Percentiles rank a stretch among this genome's conserved stretches.
These are phyloP conservation scores for Boletus fagicola DNA, from an alignment of 768 basidiomycete species.

Conservation along the genomic window DNA sequence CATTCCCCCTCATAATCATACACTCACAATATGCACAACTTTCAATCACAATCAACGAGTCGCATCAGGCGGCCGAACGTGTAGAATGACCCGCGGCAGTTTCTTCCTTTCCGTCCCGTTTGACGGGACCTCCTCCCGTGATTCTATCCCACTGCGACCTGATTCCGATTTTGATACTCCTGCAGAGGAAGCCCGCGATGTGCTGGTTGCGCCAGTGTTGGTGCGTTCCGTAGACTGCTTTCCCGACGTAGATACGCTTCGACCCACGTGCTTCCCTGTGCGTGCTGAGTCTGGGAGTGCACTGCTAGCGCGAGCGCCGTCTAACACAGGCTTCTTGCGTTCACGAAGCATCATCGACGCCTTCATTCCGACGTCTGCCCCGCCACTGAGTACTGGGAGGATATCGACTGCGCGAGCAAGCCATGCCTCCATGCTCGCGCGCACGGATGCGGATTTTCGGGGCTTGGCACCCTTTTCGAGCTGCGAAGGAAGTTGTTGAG, in stretches of 20 bases:
- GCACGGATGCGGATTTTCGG: slow-evolving; percentile 43
- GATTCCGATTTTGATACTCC: not conserved
- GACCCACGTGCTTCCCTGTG: not conserved
- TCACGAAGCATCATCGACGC: slow-evolving; percentile 47
- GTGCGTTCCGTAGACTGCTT: slow-evolving; percentile 4
- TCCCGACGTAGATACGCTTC: slow-evolving; percentile 4
- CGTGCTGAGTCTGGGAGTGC: not conserved
- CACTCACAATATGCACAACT: too few relatives aligned
- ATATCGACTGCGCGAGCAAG: slow-evolving; percentile 48
- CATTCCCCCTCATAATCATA: too few relatives aligned
- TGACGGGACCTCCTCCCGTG: not conserved
- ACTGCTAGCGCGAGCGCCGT: not conserved
- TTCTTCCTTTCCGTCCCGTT: slow-evolving; percentile 40
- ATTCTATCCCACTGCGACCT: not conserved
- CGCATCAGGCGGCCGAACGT: slow-evolving; percentile 40
- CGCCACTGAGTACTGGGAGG: slow-evolving; percentile 11
- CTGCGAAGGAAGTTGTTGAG: slow-evolving; percentile 32
- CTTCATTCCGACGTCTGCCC: slow-evolving; percentile 1
- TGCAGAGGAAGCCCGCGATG: not conserved
- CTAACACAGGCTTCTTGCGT: slow-evolving; percentile 33
- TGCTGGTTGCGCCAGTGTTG: not conserved
- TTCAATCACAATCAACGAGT: too few relatives aligned
- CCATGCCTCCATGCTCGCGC: slow-evolving; percentile 48
- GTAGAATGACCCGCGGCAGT: slow-evolving; percentile 43
- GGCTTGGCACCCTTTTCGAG: slow-evolving; percentile 66